Conservation (phyloP, 352 stramenopile genomes). For the Pythium diclinum region DNA sequence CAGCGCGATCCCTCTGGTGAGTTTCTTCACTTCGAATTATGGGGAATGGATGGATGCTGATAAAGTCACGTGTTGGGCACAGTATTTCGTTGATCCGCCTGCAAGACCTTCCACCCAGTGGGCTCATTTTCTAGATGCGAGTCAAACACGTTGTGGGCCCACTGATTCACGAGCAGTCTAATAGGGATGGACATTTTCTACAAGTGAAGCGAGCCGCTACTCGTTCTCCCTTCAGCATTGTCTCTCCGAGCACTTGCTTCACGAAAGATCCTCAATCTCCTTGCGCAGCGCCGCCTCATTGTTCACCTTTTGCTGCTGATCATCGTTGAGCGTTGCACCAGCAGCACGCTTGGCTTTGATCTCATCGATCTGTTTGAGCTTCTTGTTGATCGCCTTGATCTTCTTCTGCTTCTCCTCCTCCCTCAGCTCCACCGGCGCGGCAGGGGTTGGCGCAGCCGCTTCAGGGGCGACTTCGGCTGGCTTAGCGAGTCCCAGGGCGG, state of each 20-base stretch:
- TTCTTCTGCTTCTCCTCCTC: constrained; percentile 85
- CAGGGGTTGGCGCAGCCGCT: constrained; percentile 8
- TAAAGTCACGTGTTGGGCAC: not conserved
- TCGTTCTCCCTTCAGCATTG: not conserved
- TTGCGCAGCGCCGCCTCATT: constrained; percentile 64
- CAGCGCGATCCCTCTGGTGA: constrained; percentile 35
- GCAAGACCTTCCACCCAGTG: constrained; percentile 28
- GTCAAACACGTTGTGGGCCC: not conserved
- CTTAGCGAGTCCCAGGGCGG: constrained; percentile 31
- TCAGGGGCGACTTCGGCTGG: constrained; percentile 17
- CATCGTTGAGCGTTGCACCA: constrained; percentile 75
- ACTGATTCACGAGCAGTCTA: not conserved
- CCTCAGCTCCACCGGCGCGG: constrained; percentile 39
- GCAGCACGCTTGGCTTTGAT: constrained; percentile 75
- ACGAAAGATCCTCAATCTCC: constrained; percentile 62
- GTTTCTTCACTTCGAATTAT: constrained; percentile 1
- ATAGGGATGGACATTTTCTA: not conserved
- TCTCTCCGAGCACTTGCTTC: not conserved
- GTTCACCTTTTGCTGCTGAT: constrained; percentile 75
- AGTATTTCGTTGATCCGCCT: constrained; percentile 51
- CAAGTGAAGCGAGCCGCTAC: not conserved
- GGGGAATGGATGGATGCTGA: not conserved
- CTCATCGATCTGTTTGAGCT: constrained; percentile 85
- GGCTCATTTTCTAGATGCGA: constrained; percentile 6
- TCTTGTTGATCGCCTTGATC: constrained; percentile 79